Conservation (phyloP, 108 stramenopile species). For the Cyclotella baltica region DNA sequence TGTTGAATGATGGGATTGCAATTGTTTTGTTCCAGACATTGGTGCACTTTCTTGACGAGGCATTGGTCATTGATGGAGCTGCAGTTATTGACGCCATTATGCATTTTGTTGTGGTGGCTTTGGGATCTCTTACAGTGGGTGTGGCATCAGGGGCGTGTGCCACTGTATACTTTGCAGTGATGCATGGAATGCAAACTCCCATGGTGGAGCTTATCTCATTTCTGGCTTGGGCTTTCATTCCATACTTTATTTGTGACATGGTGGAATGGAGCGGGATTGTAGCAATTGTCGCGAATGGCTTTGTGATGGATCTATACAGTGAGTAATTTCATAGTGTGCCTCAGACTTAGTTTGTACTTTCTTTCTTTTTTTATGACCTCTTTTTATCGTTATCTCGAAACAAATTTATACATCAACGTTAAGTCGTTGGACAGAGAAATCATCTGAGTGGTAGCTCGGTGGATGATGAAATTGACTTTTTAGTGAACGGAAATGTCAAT, state of each 20-base stretch:
- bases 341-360: background rate
- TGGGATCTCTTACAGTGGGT: conserved; percentile 67
- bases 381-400: too few relatives aligned
- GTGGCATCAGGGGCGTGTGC: conserved; percentile 49
- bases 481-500: conserved; percentile 49
- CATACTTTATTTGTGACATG: conserved; percentile 72
- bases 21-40: conserved; percentile 86
- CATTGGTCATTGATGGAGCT: conserved; percentile 68
- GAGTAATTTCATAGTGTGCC: background rate
- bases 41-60: conserved; percentile 86
- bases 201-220: conserved; percentile 66
- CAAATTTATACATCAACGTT: too few relatives aligned
- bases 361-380: too few relatives aligned
- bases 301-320: conserved; percentile 84
- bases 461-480: conserved; percentile 57
- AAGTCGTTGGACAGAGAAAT: conserved; percentile 70
- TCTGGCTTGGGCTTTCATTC: conserved; percentile 62
- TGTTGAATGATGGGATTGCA: conserved; percentile 97
- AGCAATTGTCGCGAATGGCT: conserved; percentile 90
- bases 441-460: conserved; percentile 34
- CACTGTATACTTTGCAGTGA: conserved; percentile 64
- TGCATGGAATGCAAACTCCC: conserved; percentile 55
- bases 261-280: conserved; percentile 94
- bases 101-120: conserved; percentile 84
- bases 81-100: conserved; percentile 69